Percentiles rank a stretch among this genome's conserved stretches.
These are phyloP conservation scores for Tricladium varicosporioides DNA, from an alignment of 2,329 filamentous ascomycete species.

Conservation along the genomic window DNA sequence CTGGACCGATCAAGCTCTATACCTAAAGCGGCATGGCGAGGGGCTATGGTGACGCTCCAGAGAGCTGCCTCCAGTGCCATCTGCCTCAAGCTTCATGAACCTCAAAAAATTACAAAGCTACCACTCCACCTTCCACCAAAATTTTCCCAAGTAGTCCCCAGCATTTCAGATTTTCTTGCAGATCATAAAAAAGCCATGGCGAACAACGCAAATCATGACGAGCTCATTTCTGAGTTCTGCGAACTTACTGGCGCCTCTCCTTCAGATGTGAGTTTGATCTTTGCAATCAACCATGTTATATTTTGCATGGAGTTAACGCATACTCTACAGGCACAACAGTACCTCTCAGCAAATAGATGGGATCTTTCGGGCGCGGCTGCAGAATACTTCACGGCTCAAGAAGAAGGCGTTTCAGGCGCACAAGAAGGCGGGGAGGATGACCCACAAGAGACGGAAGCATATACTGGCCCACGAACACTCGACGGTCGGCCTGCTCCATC, in stretches of 20 bases:
- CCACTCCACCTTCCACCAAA: neutral
- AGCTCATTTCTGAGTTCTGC: slow-evolving; percentile 51
- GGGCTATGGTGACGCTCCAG: slow-evolving; percentile 15
- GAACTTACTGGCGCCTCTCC: slow-evolving; percentile 52
- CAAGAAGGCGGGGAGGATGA: slow-evolving; percentile 44
- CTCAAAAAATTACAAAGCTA: neutral
- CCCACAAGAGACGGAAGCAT: slow-evolving; percentile 38
- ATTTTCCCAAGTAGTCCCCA: neutral
- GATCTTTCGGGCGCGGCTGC: slow-evolving; percentile 61
- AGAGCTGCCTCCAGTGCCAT: slow-evolving; percentile 17
- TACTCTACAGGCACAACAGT: slow-evolving; percentile 58
- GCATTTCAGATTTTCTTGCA: neutral
- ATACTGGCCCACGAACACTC: slow-evolving; percentile 61
- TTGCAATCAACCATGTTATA: neutral
- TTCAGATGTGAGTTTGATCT: slow-evolving; percentile 41
- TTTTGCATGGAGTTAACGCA: slow-evolving; percentile 7
- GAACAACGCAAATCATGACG: slow-evolving; percentile 40
- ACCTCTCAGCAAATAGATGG: slow-evolving; percentile 65
- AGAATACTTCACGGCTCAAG: slow-evolving; percentile 59
- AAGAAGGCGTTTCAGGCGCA: slow-evolving; percentile 46
- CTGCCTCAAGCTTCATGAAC: neutral
- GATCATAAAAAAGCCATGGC: slow-evolving; percentile 28
- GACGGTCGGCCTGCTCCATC: slow-evolving; percentile 58
- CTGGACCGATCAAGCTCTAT: neutral
- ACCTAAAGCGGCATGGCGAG: neutral